Base-by-base conservation (phyloP, 345 rosid species). In the Conringia planisiliqua region DNA sequence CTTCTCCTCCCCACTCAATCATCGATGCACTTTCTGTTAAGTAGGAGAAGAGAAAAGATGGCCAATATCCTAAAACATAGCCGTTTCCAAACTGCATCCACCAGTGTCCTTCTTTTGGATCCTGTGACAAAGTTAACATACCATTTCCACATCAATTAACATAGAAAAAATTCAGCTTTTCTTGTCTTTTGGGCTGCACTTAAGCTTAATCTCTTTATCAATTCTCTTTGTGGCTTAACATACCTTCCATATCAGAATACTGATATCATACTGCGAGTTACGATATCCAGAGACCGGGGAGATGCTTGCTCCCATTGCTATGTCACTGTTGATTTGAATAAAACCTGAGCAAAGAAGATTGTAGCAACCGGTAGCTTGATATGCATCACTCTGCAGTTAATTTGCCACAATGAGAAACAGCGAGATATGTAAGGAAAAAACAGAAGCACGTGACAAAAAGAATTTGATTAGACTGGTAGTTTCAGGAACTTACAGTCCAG, bases 1-100 rank as follows among this genome's bases (percentile, higher is more conserved):
- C 98, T 81, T 95, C 97, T 39, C 98, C 98, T 82, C 99, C 99
- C 98, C 97, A 90, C 68, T 95, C 99, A 4, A 95, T 89, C 99
- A 90, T 95, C 4, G 97, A 89, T 59, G 98, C 98, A 40, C 96
- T 88, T 50, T 92, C 93, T 0, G 96, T 89, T 17, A 95, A 75
- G 89, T 92, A 92, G 3, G 98, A 92, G 89, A 95, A 95, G 33
- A 95, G 84, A 83, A 92, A 92, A 1, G 99, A 89, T 0, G 99
- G 98, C 98, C 97, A 95, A 29, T 95, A 95, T 3, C 98, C 99
- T 38, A 90, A 72, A 38, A 92, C 99, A 59, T 81, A 86, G 77
- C 85, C 89, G 9, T 86, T 92, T 4, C 99, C 98, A 66, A 95
- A 95, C 51, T 92, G 97, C 99, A 95, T 90, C 99, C 98, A 92